Percentiles rank a stretch among this genome's conserved stretches.
These are phyloP conservation scores for Daldinia sp. DNA, from an alignment of 2,329 filamentous ascomycete species.

Conservation along the genomic window DNA sequence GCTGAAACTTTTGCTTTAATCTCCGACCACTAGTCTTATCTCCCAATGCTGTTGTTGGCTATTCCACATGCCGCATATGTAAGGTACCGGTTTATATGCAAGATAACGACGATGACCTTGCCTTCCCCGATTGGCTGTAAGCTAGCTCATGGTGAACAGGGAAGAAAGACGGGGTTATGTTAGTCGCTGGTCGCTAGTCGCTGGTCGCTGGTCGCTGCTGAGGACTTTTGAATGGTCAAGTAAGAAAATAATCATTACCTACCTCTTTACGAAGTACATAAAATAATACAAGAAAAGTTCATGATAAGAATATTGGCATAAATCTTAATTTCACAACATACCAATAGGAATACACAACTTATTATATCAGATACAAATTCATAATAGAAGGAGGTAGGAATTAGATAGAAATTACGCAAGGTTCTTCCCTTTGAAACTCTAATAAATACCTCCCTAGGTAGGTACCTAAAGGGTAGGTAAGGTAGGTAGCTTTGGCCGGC, in stretches of 20 bases:
- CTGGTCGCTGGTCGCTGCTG: background rate
- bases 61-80: conserved; percentile 3
- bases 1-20: conserved; percentile 20
- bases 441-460: too few relatives aligned
- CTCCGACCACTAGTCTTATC: conserved; percentile 26
- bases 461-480: too few relatives aligned
- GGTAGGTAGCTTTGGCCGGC: background rate
- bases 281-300: background rate
- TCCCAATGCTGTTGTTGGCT: background rate
- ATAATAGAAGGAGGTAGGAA: background rate
- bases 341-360: background rate
- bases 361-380: background rate
- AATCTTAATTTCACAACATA: conserved; percentile 18
- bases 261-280: too few relatives aligned
- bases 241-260: background rate
- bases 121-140: conserved; percentile 28
- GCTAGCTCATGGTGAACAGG: conserved; percentile 15
- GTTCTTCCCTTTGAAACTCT: background rate
- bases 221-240: background rate
- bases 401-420: conserved; percentile 2
- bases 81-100: conserved; percentile 6
- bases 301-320: conserved; percentile 11
- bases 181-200: background rate
- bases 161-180: background rate
- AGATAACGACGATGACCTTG: conserved; percentile 13